phyloP scores from a whole-genome alignment of 495 filamentous ascomycete genomes.

The Terfezia claveryi region DNA sequence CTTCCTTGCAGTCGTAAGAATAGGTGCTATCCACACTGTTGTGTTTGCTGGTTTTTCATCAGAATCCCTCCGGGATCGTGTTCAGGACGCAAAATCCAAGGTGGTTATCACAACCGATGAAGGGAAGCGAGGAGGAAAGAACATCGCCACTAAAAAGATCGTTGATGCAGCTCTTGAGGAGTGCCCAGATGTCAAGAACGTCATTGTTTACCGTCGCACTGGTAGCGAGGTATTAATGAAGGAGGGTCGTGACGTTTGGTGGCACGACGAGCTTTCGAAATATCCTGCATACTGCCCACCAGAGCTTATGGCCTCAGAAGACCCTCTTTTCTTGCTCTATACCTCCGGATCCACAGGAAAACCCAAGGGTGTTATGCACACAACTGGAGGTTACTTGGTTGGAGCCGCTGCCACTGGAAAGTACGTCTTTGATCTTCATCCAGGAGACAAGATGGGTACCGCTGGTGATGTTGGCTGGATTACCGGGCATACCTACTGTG shows the following conservation, averaged over 20 bases:
- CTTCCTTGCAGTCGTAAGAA: conserved; percentile 74
- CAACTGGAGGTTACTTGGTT: conserved; percentile 79
- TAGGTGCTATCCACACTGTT: conserved; percentile 93
- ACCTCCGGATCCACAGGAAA: conserved; percentile 95
- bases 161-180: conserved; percentile 96
- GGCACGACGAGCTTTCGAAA: conserved; percentile 94
- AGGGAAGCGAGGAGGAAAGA: conserved; percentile 90
- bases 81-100: conserved; percentile 69
- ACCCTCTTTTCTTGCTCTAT: conserved; percentile 93
- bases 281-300: conserved; percentile 78
- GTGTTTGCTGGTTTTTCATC: conserved; percentile 97
- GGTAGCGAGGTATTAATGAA: conserved; percentile 85
- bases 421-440: conserved; percentile 97
- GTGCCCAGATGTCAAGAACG: conserved; percentile 71
- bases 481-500: conserved; percentile 97
- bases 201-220: conserved; percentile 86
- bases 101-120: conserved; percentile 94
- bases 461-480: conserved; percentile 99
- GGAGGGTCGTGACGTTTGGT: conserved; percentile 77
- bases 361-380: conserved; percentile 98
- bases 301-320: conserved; percentile 72
- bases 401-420: conserved; percentile 88
- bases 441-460: conserved; percentile 83
- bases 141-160: conserved; percentile 98
- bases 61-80: conserved; percentile 88